Evolutionary conservation across 805 yeast species (phyloP), one percentile per base, ranked within the genome.

Genomic region (Pichia cephalocereana): DNA sequence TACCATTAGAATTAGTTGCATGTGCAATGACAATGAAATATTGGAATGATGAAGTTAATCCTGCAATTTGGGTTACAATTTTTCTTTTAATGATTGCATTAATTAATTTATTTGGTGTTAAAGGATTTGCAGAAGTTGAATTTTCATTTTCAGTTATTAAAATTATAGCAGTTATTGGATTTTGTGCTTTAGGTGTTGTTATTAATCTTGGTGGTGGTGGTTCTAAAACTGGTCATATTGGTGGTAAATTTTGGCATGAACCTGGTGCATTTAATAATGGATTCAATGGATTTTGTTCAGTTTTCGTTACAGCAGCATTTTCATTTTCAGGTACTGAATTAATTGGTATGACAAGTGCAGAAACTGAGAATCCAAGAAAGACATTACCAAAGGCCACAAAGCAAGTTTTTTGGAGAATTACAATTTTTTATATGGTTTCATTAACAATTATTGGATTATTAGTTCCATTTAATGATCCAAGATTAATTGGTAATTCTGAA

Each of bases 41-140:
- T 54, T 76, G 79, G 79, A 69, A 70, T 46, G 65, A 58, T 47
- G 39, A 47, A 4, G 57, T 72, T 26, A 70, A 75, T 53, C 67
- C 80, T 0, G 81, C 75, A 44, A 74, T 74, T 8, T 79, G 73
- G 61, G 77, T 77, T 37, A 70, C 74, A 0, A 69, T 78, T 27
- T 78, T 78, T 52, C 79, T 69, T 55, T 65, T 68, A 2, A 54
- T 74, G 18, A 71, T 80, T 48, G 59, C 72, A 19, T 48, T 62
- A 28, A 71, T 79, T 49, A 79, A 79, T 60, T 58, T 79, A 45
- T 71, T 76, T 52, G 84, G 85, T 46, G 79, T 78, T 17, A 68
- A 68, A 54, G 83, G 82, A 30, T 80, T 77, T 57, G 84, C 83
- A 57, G 86, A 80, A 62, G 77, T 79, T 18, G 85, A 80, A 59